Evolutionary conservation across 495 filamentous ascomycete species (phyloP).

Genomic region (Pyrenopolyporus hunteri): DNA sequence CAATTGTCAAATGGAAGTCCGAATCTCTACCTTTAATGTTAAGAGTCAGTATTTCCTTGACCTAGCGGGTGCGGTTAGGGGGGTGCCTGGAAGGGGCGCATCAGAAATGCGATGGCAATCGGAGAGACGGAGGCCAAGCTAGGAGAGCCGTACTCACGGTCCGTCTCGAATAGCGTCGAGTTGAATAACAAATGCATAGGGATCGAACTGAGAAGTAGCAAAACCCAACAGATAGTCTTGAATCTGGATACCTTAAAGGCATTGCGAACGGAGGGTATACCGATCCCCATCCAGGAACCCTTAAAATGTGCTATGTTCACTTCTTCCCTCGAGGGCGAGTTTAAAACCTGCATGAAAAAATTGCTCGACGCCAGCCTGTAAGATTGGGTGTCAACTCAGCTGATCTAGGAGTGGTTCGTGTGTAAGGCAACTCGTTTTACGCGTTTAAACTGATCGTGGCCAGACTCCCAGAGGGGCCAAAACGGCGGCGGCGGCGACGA

Average conservation of each 20-base stretch:
- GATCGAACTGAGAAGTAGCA: slow-evolving; percentile 37
- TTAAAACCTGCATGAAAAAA: slow-evolving; percentile 52
- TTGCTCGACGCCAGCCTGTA: slow-evolving; percentile 39
- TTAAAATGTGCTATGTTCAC: slow-evolving; percentile 46
- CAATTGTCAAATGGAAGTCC: slow-evolving; percentile 47
- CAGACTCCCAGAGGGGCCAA: too few relatives aligned
- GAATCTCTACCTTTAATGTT: slow-evolving; percentile 33
- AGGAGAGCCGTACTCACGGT: slow-evolving; percentile 26
- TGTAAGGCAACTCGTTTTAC: too few relatives aligned
- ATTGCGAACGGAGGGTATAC: slow-evolving; percentile 50
- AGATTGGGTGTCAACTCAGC: neutral
- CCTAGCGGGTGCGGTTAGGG: too few relatives aligned
- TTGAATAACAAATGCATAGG: slow-evolving; percentile 44
- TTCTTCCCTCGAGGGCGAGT: slow-evolving; percentile 49
- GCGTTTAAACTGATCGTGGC: too few relatives aligned
- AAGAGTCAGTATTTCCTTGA: slow-evolving; percentile 37
- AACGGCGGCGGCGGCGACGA: too few relatives aligned
- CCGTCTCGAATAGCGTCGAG: slow-evolving; percentile 30
- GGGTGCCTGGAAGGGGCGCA: too few relatives aligned
- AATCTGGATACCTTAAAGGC: slow-evolving; percentile 34
- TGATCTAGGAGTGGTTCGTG: neutral
- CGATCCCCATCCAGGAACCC: slow-evolving; percentile 49
- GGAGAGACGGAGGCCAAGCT: neutral
- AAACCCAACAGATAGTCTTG: slow-evolving; percentile 35
- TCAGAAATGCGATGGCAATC: too few relatives aligned